phyloP scores from a whole-genome alignment of 768 basidiomycete genomes.

The Pleurotus tuoliensis region DNA sequence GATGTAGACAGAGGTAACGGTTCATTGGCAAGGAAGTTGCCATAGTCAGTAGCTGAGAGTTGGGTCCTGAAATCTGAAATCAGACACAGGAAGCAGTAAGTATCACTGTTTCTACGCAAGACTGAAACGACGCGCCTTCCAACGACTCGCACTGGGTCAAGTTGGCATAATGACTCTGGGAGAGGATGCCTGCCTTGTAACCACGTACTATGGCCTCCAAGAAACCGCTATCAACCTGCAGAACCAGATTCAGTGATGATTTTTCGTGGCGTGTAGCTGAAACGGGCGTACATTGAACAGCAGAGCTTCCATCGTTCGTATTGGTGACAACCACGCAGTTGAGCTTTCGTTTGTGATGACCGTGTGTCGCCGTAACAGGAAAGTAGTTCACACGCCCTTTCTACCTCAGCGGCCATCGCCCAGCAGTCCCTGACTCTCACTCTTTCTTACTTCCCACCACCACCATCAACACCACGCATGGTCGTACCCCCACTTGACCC shows the following conservation, averaged over 20 bases:
- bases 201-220: conserved; percentile 84
- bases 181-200: conserved; percentile 90
- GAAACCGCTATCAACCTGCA: conserved; percentile 68
- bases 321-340: not conserved
- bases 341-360: too few relatives aligned
- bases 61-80: conserved; percentile 88
- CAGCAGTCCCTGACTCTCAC: not conserved
- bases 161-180: conserved; percentile 87
- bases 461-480: too few relatives aligned
- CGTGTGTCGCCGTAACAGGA: too few relatives aligned
- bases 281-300: conserved; percentile 71
- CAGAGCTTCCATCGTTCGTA: conserved; percentile 70
- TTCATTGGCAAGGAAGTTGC: conserved; percentile 97
- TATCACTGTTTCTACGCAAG: not conserved
- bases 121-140: conserved; percentile 59
- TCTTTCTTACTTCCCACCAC: not conserved
- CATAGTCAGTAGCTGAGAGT: conserved; percentile 94
- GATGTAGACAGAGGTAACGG: conserved; percentile 90
- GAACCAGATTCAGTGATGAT: not conserved
- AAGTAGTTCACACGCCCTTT: too few relatives aligned
- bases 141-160: conserved; percentile 96
- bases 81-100: conserved; percentile 6
- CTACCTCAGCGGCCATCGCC: too few relatives aligned
- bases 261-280: not conserved
- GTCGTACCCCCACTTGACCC: too few relatives aligned